Base-by-base conservation (phyloP, 2,329 filamentous ascomycete genomes). In the Penicillium sp. region DNA sequence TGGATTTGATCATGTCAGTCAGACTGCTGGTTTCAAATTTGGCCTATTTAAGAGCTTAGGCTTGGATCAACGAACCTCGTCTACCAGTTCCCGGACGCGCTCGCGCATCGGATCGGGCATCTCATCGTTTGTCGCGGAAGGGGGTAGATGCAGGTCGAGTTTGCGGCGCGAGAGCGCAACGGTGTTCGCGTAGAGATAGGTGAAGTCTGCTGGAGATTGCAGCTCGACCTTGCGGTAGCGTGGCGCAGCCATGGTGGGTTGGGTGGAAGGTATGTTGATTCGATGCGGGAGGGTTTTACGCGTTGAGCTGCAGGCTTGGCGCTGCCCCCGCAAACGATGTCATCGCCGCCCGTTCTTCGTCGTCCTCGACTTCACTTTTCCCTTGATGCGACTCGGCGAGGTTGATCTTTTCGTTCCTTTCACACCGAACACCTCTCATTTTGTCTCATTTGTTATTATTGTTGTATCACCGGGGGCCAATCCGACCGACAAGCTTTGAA, bases 141-240 rank as follows among this genome's bases (percentile, higher is more conserved):
- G 71, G 38, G 72, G 72, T 10, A 74, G 65, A 45, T 72, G 65
- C 16, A 72, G 61, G 49, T 75, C 71, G 40, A 75, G 60, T 56
- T 74, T 75, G 50, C 68, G 62, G 41, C 65, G 70, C 15, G 72
- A 71, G 42, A 68, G 59, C 3, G 62, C 58, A 40, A 67, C 51
- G 17, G 71, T 65, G 55, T 74, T 74, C 45, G 60, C 56, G 47
- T 72, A 69, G 33, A 75, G 70, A 43, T 72, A 74, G 37, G 65
- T 68, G 35, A 74, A 67, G 59, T 75, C 72, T 43, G 65, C 63
- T 39, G 71, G 60, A 30, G 72, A 70, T 56, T 75, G 72, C n/a
- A 75, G 66, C 44, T 74, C 72, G 54, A 75, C 67, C 54, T 73
- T 74, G 51, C 72, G 69, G 51, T 74, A 65, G 53, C 72, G 66